Percentiles rank a stretch among this genome's conserved stretches.
Conservation (phyloP, 1,284 basidiomycete genomes). For the Erythrobasidium hasegawianum region DNA sequence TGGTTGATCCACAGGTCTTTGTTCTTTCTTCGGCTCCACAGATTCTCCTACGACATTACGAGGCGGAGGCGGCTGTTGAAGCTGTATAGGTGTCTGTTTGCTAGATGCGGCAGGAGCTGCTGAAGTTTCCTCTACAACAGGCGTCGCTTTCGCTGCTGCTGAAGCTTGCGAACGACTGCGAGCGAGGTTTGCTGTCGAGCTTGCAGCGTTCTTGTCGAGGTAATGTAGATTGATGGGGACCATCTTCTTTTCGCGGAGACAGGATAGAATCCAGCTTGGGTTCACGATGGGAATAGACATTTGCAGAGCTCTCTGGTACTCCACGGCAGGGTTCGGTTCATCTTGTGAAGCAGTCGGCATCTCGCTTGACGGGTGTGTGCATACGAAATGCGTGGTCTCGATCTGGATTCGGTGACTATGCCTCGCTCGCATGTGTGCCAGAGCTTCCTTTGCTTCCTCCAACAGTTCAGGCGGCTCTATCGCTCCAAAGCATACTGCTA, state of each 20-base stretch:
- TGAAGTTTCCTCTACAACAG: not conserved
- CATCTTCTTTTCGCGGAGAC: conserved; percentile 44
- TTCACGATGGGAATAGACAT: conserved; percentile 59
- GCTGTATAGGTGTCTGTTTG: conserved; percentile 18
- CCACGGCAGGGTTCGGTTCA: conserved; percentile 60
- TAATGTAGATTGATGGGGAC: conserved; percentile 45
- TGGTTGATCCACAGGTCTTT: not conserved
- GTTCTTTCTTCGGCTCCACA: not conserved
- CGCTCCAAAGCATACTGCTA: conserved; percentile 85
- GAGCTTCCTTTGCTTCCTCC: conserved; percentile 69
- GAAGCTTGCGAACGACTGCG: conserved; percentile 10
- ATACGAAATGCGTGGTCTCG: conserved; percentile 93
- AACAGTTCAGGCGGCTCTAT: conserved; percentile 70
- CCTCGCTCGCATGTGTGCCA: conserved; percentile 76
- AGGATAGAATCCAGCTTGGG: conserved; percentile 47
- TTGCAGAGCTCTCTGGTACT: conserved; percentile 85
- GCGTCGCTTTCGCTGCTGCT: not conserved
- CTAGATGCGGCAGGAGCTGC: conserved; percentile 22
- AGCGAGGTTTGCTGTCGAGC: conserved; percentile 14
- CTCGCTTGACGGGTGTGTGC: conserved; percentile 65
- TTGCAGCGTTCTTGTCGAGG: conserved; percentile 33
- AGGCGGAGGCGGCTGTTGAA: conserved; percentile 30
- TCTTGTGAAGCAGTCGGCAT: conserved; percentile 54
- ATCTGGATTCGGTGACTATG: conserved; percentile 91
- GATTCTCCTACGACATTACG: conserved; percentile 2